Evolutionary conservation across 176 grass and related monocot genomes (phyloP).

Genomic region (Oryza australiensis): DNA sequence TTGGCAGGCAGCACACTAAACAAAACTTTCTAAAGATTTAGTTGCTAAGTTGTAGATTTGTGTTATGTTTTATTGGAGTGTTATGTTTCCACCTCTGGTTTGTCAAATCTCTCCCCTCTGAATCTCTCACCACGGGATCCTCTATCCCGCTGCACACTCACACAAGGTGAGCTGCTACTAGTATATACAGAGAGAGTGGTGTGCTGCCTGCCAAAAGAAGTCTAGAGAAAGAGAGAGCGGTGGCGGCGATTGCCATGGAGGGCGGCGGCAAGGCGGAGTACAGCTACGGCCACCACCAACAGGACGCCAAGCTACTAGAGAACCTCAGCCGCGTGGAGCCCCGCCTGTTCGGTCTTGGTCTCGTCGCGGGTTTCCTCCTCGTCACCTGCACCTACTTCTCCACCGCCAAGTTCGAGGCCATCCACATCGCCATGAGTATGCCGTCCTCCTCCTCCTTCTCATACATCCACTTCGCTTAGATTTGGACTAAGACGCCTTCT

Average conservation of each 20-base stretch:
- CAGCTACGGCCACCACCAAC: neutral
- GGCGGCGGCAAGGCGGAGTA: slow-evolving; percentile 42
- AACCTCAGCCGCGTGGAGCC: slow-evolving; percentile 62
- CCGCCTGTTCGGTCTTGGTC: slow-evolving; percentile 44
- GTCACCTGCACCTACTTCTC: slow-evolving; percentile 76
- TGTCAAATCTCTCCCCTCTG: no score
- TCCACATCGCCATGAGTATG: slow-evolving; percentile 53
- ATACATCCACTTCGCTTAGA: no score
- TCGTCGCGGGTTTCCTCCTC: slow-evolving; percentile 60
- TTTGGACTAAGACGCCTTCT: no score
- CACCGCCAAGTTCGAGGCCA: slow-evolving; percentile 62
- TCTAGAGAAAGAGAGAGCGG: no score
- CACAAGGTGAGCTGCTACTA: neutral
- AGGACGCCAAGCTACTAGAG: slow-evolving; percentile 50
- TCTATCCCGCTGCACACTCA: neutral
- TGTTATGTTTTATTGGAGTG: no score
- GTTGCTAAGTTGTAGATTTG: no score
- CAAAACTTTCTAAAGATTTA: no score
- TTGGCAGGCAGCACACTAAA: no score
- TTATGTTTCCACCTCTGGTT: no score
- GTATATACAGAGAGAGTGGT: no score
- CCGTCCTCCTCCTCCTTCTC: neutral
- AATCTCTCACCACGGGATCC: no score
- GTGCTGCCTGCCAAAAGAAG: neutral
- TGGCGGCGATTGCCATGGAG: slow-evolving; percentile 29